Evolutionary conservation across 2,329 filamentous ascomycete genomes (phyloP).

Genomic region (Trichoderma sp.): DNA sequence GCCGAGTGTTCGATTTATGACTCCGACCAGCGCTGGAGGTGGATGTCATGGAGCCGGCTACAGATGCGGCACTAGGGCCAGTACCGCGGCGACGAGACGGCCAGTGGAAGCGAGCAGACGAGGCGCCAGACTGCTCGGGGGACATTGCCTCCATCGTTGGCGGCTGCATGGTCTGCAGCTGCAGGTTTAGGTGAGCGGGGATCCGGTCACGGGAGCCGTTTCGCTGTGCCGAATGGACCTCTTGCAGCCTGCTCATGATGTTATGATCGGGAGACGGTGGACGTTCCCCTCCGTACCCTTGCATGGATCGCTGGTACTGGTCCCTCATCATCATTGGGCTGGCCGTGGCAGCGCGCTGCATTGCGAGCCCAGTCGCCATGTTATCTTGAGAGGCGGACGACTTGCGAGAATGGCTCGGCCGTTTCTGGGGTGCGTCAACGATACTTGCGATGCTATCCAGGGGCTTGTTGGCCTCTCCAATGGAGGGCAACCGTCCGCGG

Average conservation of each 20-base stretch:
- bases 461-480: conserved; percentile 60
- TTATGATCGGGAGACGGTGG: conserved; percentile 66
- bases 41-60: conserved; percentile 60
- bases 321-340: conserved; percentile 66
- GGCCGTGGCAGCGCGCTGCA: conserved; percentile 67
- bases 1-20: conserved; percentile 57
- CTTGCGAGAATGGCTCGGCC: conserved; percentile 42
- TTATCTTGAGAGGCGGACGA: conserved; percentile 46
- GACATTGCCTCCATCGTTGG: conserved; percentile 58
- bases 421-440: conserved; percentile 35
- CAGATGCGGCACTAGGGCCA: conserved; percentile 59
- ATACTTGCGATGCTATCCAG: conserved; percentile 34
- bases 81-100: conserved; percentile 56
- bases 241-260: conserved; percentile 62
- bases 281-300: conserved; percentile 42
- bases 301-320: conserved; percentile 43
- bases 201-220: conserved; percentile 79
- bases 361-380: conserved; percentile 48
- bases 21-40: conserved; percentile 55
- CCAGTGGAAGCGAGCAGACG: conserved; percentile 59
- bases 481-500: conserved; percentile 72
- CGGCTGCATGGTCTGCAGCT: conserved; percentile 60
- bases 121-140: conserved; percentile 57
- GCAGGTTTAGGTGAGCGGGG: conserved; percentile 67
- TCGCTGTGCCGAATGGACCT: conserved; percentile 59